These are phyloP conservation scores for Puccinia coronata DNA, from an alignment of 1,284 basidiomycete genomes.

Conservation along the genomic window DNA sequence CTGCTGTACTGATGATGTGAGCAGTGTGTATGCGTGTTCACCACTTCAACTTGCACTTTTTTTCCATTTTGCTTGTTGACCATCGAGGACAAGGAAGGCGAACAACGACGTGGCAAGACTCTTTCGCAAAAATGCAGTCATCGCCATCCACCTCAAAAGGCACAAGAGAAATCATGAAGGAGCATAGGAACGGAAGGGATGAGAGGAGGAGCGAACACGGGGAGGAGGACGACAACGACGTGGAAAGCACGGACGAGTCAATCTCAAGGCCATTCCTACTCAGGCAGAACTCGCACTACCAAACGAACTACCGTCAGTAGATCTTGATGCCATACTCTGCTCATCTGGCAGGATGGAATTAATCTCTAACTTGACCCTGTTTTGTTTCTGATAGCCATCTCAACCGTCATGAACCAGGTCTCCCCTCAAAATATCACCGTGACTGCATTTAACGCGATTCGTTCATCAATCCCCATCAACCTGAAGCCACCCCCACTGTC, in stretches of 20 bases:
- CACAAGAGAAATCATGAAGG: not conserved
- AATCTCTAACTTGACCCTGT: too few species aligned
- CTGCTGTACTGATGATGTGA: not conserved
- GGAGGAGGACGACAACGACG: not conserved
- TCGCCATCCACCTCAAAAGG: too few species aligned
- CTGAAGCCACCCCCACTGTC: slow-evolving; percentile 42
- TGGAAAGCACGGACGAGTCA: not conserved
- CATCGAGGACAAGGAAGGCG: too few species aligned
- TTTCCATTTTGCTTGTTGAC: not conserved
- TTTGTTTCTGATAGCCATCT: slow-evolving; percentile 31
- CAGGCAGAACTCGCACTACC: slow-evolving; percentile 4
- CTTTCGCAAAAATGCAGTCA: too few species aligned
- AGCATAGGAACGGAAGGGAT: not conserved
- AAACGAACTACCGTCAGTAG: slow-evolving; percentile 16
- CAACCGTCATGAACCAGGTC: slow-evolving; percentile 40
- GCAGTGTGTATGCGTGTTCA: not conserved
- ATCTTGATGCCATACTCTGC: not conserved
- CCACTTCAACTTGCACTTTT: not conserved
- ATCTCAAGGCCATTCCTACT: not conserved
- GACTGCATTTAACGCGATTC: slow-evolving; percentile 39
- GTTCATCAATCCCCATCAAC: slow-evolving; percentile 42
- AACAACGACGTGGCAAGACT: too few species aligned
- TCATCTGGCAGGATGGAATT: too few species aligned
- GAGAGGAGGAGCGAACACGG: not conserved
- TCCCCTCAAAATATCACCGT: slow-evolving; percentile 31